phyloP scores from a whole-genome alignment of 257 asterid genomes.

The Prunella vulgaris region DNA sequence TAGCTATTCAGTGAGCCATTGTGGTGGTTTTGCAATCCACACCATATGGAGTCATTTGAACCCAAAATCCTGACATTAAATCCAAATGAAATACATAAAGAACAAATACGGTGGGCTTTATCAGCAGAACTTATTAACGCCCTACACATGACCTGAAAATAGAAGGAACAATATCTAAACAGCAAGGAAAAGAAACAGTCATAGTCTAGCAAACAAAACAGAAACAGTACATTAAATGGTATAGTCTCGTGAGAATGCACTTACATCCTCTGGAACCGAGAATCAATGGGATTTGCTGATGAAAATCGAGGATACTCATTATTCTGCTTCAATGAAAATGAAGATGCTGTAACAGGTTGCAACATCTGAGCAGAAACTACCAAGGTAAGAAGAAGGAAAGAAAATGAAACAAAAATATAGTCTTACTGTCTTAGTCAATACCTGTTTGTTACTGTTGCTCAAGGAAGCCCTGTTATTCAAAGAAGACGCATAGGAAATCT shows the following conservation, averaged over 20 bases:
- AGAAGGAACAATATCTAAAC: background rate
- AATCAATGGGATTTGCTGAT: slow-evolving; percentile 46
- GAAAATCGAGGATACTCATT: slow-evolving; percentile 40
- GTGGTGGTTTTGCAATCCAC: background rate
- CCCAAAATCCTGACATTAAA: background rate
- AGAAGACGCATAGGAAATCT: slow-evolving; percentile 33
- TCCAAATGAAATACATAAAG: background rate
- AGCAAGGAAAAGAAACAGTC: slow-evolving; percentile 3
- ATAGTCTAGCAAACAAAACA: slow-evolving; percentile 5
- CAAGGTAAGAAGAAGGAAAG: slow-evolving; percentile 14
- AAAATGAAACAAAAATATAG: background rate
- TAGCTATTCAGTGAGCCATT: background rate
- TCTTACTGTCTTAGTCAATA: slow-evolving; percentile 16
- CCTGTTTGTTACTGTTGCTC: slow-evolving; percentile 44
- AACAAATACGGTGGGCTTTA: background rate
- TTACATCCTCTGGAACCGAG: slow-evolving; percentile 73
- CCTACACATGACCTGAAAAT: background rate
- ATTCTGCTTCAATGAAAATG: slow-evolving; percentile 49
- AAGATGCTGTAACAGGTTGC: slow-evolving; percentile 31
- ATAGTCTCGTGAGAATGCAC: slow-evolving; percentile 23
- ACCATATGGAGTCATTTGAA: background rate
- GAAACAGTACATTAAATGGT: background rate
- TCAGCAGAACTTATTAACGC: slow-evolving; percentile 1
- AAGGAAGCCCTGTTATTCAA: slow-evolving; percentile 33
- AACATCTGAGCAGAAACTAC: slow-evolving; percentile 33